These are phyloP conservation scores for Chrysoporthe cubensis DNA, from an alignment of 2,329 filamentous ascomycete genomes.

Conservation along the genomic window DNA sequence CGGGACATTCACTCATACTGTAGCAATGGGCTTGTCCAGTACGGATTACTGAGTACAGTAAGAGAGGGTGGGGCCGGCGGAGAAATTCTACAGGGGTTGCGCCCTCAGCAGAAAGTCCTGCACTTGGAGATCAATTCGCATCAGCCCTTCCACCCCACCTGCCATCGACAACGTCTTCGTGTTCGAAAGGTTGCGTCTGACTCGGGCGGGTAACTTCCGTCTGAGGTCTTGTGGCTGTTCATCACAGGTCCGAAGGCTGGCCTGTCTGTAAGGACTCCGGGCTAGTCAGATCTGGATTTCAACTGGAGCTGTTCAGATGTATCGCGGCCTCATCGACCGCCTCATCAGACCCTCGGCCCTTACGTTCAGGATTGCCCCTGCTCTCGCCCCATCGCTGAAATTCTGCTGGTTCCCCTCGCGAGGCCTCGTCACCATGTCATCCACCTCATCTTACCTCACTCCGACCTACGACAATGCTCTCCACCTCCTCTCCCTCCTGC, in stretches of 20 bases:
- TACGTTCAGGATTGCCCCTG: background rate
- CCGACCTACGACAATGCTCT: constrained; percentile 69
- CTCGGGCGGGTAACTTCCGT: background rate
- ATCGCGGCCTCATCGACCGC: constrained; percentile 10
- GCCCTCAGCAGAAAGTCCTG: background rate
- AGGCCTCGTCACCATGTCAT: constrained; percentile 19
- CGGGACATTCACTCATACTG: no score
- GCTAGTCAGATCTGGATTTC: background rate
- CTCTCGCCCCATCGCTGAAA: background rate
- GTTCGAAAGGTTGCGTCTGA: background rate
- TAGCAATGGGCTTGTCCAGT: background rate
- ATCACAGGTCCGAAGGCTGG: background rate
- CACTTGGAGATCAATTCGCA: background rate
- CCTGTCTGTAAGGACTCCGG: constrained; percentile 12
- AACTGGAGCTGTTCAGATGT: constrained; percentile 13
- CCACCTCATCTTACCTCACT: constrained; percentile 32
- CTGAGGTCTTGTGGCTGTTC: background rate
- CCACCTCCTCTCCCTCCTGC: constrained; percentile 72
- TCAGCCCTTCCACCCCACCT: background rate
- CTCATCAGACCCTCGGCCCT: constrained; percentile 2
- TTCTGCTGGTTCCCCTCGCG: background rate
- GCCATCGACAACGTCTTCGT: background rate
- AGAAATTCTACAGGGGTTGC: background rate
- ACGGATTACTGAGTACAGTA: no score
- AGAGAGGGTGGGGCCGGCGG: background rate